A percentile compares a stretch with the other conserved stretches of the same genome.
Conservation (phyloP, 2,329 filamentous ascomycete species). For the Aspergillus awamori region DNA sequence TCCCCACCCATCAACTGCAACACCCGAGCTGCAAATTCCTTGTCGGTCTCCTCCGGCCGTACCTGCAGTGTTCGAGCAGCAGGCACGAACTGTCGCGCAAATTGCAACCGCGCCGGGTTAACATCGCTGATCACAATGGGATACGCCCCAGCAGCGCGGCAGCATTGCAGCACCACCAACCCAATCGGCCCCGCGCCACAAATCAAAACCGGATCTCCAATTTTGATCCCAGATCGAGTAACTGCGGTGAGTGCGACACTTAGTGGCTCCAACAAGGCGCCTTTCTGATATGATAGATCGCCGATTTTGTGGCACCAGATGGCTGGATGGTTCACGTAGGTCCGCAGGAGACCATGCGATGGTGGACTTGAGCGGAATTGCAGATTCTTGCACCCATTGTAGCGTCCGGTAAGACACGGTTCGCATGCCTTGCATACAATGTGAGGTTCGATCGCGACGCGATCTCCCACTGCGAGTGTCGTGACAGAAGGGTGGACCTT, state of each 20-base stretch:
- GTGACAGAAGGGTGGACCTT: background rate
- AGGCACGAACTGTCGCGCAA: background rate
- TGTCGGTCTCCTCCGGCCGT: background rate
- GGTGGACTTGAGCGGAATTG: background rate
- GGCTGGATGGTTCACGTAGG: background rate
- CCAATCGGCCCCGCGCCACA: background rate
- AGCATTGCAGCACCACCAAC: background rate
- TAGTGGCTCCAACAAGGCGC: background rate
- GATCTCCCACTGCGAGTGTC: background rate
- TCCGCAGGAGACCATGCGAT: background rate
- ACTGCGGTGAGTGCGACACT: background rate
- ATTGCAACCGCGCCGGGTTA: background rate
- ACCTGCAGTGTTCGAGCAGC: background rate
- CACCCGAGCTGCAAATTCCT: background rate
- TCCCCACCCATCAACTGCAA: background rate
- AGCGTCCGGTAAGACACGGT: background rate
- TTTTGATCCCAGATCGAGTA: background rate
- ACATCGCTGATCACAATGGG: background rate
- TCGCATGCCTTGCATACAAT: background rate
- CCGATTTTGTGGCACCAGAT: background rate
- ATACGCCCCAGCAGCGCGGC: background rate
- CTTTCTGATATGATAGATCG: background rate
- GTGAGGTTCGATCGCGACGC: background rate
- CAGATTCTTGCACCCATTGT: background rate
- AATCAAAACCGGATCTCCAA: background rate